A percentile compares a stretch with the other conserved stretches of the same genome.
Evolutionary conservation across 116 monocot species (phyloP).

Genomic region (Papilionanthe hybrid): DNA sequence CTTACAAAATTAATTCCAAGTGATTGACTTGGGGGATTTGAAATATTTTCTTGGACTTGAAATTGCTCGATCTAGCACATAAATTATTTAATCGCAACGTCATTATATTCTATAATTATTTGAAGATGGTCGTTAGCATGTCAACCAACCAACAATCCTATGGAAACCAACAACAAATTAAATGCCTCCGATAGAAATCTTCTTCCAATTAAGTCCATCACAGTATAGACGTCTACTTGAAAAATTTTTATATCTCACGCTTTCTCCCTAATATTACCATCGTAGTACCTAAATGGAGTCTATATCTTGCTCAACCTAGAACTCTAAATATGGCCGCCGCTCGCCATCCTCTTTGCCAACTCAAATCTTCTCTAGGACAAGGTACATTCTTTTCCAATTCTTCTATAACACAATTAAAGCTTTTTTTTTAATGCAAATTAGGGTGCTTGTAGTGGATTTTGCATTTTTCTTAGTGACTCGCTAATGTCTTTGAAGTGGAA

Average conservation of each 20-base stretch:
- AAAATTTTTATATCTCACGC: background rate
- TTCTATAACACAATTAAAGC: background rate
- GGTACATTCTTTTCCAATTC: background rate
- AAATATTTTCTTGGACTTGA: slow-evolving; percentile 8
- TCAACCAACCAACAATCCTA: background rate
- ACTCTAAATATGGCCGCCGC: background rate
- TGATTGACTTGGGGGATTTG: background rate
- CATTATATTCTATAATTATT: background rate
- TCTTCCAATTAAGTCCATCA: background rate
- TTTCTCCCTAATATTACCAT: background rate
- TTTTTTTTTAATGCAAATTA: background rate
- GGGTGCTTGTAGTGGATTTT: background rate
- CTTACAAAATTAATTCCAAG: background rate
- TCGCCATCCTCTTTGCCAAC: background rate
- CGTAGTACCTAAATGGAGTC: background rate
- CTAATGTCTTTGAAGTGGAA: background rate
- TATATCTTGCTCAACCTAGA: background rate
- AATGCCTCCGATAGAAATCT: background rate
- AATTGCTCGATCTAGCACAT: background rate
- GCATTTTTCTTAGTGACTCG: background rate
- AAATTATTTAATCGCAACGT: background rate
- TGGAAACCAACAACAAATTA: background rate
- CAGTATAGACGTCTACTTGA: background rate
- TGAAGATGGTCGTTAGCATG: background rate
- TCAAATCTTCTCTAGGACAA: background rate